Conservation (phyloP, 192 early-diverging fungal species). For the Paraglomus brasilianum region DNA sequence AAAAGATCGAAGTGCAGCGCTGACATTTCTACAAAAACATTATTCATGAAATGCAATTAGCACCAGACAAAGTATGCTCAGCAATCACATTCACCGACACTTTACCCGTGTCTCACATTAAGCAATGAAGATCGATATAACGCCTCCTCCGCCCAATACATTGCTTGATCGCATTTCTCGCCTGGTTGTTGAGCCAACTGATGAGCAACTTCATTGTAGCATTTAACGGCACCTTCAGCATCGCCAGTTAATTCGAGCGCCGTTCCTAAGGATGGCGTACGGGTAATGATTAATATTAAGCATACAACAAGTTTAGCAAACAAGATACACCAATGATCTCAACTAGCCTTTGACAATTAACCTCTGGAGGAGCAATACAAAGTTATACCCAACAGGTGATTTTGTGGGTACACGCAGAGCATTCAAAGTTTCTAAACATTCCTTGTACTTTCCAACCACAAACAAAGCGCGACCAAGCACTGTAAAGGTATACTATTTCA, state of each 20-base stretch:
- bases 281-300: not conserved
- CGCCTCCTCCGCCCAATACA: constrained; percentile 68
- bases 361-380: constrained; percentile 57
- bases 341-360: constrained; percentile 57
- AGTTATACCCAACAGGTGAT: constrained; percentile 50
- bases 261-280: constrained; percentile 38
- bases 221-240: constrained; percentile 41
- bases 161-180: constrained; percentile 50
- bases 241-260: constrained; percentile 48
- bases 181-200: constrained; percentile 42
- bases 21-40: constrained; percentile 10
- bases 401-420: constrained; percentile 38
- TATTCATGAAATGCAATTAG: not conserved
- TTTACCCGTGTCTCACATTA: constrained; percentile 44
- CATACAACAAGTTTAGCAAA: constrained; percentile 20
- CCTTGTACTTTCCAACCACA: constrained; percentile 48
- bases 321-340: not conserved
- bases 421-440: constrained; percentile 44
- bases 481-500: constrained; percentile 43
- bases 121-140: constrained; percentile 64
- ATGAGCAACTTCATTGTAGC: constrained; percentile 52
- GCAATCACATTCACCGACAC: not conserved
- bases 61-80: not conserved
- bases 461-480: constrained; percentile 62
- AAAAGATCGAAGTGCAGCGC: constrained; percentile 31